These are phyloP conservation scores for Butyriboletus appendiculatus DNA, from an alignment of 1,284 basidiomycete genomes.

Conservation along the genomic window DNA sequence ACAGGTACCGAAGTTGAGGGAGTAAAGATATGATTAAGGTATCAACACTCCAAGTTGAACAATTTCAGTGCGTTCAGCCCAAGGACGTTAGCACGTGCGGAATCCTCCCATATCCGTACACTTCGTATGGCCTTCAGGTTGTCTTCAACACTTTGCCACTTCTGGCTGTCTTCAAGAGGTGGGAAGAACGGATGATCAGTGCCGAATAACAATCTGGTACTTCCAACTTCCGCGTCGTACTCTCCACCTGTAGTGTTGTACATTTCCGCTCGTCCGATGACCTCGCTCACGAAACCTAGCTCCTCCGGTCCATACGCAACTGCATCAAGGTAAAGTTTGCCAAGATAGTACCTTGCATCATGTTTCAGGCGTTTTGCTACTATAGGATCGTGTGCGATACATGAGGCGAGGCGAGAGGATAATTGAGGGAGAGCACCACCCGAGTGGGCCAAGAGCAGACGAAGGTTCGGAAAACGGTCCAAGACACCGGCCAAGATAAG, in stretches of 20 bases:
- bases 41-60: constrained; percentile 48
- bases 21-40: constrained; percentile 9
- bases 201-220: constrained; percentile 73
- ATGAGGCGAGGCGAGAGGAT: constrained; percentile 80
- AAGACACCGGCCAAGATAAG: constrained; percentile 80
- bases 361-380: constrained; percentile 73
- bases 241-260: constrained; percentile 45
- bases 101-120: constrained; percentile 54
- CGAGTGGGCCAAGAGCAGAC: constrained; percentile 81
- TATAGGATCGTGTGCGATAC: constrained; percentile 80
- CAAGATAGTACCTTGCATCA: constrained; percentile 83
- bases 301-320: constrained; percentile 85
- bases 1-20: constrained; percentile 54
- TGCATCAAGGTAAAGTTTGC: constrained; percentile 79
- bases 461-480: constrained; percentile 74
- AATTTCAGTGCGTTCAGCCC: constrained; percentile 72
- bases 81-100: constrained; percentile 57
- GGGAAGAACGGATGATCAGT: constrained; percentile 93
- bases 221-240: constrained; percentile 40
- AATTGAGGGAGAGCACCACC: constrained; percentile 81
- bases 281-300: constrained; percentile 71
- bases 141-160: constrained; percentile 82
- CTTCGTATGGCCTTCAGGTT: constrained; percentile 76
- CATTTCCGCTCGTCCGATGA: constrained; percentile 59
- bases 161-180: constrained; percentile 64